These are phyloP conservation scores for Candida nemodendra DNA, from an alignment of 805 yeast genomes.

Conservation along the genomic window DNA sequence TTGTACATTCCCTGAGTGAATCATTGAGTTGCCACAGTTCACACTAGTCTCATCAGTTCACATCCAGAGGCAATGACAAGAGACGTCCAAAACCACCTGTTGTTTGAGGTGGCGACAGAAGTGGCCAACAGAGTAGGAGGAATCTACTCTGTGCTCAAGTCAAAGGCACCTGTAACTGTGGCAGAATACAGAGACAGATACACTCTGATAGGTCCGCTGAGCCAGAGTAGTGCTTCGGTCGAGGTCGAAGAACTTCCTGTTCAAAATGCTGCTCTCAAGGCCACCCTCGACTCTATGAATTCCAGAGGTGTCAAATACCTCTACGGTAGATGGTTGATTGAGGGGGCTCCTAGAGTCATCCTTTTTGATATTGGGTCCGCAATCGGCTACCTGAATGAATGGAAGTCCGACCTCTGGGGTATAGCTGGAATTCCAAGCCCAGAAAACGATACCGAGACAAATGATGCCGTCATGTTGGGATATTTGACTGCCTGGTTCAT, in stretches of 20 bases:
- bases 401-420: slow-evolving; percentile 94
- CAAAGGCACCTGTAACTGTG: slow-evolving; percentile 94
- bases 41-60: neutral
- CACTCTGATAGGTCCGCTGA: slow-evolving; percentile 82
- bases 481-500: slow-evolving; percentile 95
- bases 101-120: slow-evolving; percentile 95
- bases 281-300: slow-evolving; percentile 74
- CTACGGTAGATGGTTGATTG: slow-evolving; percentile 96
- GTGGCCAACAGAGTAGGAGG: slow-evolving; percentile 98
- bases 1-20: too few species aligned
- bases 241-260: slow-evolving; percentile 75
- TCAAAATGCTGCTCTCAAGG: slow-evolving; percentile 47
- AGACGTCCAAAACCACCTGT: slow-evolving; percentile 81
- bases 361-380: slow-evolving; percentile 86
- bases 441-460: slow-evolving; percentile 80
- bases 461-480: slow-evolving; percentile 90
- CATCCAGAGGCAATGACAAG: slow-evolving; percentile 52
- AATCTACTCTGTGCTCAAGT: slow-evolving; percentile 91
- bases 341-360: slow-evolving; percentile 93
- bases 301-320: slow-evolving; percentile 77
- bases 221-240: slow-evolving; percentile 67
- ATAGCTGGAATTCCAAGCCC: slow-evolving; percentile 93
- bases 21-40: too few species aligned
- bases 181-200: slow-evolving; percentile 89
- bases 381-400: slow-evolving; percentile 67